phyloP scores from a whole-genome alignment of 768 basidiomycete species.

The Goffeauzyma gilvescens region DNA sequence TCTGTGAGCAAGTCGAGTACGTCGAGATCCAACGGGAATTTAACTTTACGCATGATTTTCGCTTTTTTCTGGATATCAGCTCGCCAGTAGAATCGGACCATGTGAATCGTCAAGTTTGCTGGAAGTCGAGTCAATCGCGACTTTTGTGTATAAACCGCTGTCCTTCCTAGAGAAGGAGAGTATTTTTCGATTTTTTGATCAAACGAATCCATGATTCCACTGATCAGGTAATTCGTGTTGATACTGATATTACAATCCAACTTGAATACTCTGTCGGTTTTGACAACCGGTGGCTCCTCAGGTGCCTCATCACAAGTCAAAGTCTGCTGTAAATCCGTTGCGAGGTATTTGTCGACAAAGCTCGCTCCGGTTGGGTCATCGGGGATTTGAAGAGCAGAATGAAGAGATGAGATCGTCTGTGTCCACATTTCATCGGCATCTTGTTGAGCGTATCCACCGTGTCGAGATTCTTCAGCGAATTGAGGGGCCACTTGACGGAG shows the following conservation, averaged over 20 bases:
- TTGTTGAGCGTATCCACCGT: constrained; percentile 63
- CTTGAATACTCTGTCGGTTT: constrained; percentile 60
- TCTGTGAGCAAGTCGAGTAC: constrained; percentile 60
- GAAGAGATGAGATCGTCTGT: constrained; percentile 19
- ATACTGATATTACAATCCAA: constrained; percentile 80
- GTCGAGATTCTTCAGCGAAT: constrained; percentile 51
- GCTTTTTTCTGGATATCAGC: constrained; percentile 67
- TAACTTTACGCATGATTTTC: constrained; percentile 90
- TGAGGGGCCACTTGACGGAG: constrained; percentile 69
- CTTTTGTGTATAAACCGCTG: constrained; percentile 61
- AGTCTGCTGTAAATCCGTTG: constrained; percentile 16
- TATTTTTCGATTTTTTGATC: constrained; percentile 69
- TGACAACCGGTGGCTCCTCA: constrained; percentile 49
- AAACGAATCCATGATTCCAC: constrained; percentile 70
- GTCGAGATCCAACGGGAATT: constrained; percentile 77
- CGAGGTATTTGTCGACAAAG: constrained; percentile 20
- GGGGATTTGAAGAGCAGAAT: constrained; percentile 7
- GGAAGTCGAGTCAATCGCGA: constrained; percentile 71
- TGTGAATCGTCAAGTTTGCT: constrained; percentile 37
- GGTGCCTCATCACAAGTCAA: constrained; percentile 63
- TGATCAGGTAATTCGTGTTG: constrained; percentile 70
- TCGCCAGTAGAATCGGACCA: constrained; percentile 90
- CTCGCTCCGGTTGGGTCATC: neutral
- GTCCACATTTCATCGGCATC: constrained; percentile 32
- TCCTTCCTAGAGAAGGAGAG: constrained; percentile 57